Base-by-base conservation (phyloP, 1,284 basidiomycete genomes). In the Moesziomyces globuligerus region DNA sequence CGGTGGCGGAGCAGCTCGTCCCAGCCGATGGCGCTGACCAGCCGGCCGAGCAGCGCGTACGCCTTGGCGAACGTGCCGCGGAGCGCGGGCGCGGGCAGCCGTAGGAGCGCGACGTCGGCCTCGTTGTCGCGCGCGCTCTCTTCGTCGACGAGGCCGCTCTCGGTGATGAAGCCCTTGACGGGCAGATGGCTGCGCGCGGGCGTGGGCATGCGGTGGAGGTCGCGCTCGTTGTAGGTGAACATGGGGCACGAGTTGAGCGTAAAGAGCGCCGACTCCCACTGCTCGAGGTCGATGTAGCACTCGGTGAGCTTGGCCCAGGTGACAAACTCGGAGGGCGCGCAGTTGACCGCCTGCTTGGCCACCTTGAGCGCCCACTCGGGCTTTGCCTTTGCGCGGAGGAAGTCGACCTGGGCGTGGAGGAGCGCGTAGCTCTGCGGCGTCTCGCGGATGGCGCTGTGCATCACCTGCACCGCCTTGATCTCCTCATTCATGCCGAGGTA, bases 211-310 rank as follows among this genome's bases (percentile, higher is more conserved):
- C 94, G 88, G 83, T 98, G 96, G 10, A 91, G 86, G 83, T 99
- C 96, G 17, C 94, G 89, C 53, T 96, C 95, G 81, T 97, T 97
- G 85, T 92, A 98, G 2, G 95, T 98, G 84, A 98, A 98, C 95
- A 98, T 98, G 1, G 95, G 95, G 85, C 96, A 98, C 36, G 95
- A 98, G 82, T 98, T 98, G 61, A 98, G 88, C 1, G 95, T 98
- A 37, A 98, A 86, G 13, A 98, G 85, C 0, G 95, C 93, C 86
- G 74, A 75, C 78, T 96, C 92, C 83, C 88, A 98, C 81, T 94
- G 89, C 13, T 89, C 89, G 46, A 93, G 84, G 61, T 96, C 93
- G 51, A 97, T 94, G 82, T 95, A 96, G 62, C 94, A 86, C 73
- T 97, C 93, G 0, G 95, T 94, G 62, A 98, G 85, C 84, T 98